phyloP scores from a whole-genome alignment of 1,284 basidiomycete species.

The Trametes sp. region DNA sequence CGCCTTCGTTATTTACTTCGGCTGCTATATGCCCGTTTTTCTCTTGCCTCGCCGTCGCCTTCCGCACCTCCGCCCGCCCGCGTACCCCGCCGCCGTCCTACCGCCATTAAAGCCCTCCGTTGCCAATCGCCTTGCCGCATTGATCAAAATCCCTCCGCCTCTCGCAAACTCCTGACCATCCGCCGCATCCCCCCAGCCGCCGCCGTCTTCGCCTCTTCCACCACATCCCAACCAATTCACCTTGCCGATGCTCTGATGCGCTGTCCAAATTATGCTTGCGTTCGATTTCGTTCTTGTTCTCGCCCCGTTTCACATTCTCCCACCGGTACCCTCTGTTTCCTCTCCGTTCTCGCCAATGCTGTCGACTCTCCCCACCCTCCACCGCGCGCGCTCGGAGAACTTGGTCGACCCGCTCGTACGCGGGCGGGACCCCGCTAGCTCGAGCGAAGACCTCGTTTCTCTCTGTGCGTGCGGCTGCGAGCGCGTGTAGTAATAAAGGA shows the following conservation, averaged over 20 bases:
- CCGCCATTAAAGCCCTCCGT: too few species aligned
- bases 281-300: background rate
- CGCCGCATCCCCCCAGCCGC: background rate
- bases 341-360: background rate
- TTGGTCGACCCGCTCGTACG: conserved; percentile 17
- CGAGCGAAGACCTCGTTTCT: conserved; percentile 11
- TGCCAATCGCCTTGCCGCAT: background rate
- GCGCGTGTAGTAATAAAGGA: background rate
- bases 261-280: conserved; percentile 11
- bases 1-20: background rate
- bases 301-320: background rate
- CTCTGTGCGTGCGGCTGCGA: background rate
- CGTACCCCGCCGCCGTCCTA: background rate
- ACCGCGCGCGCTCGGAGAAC: background rate
- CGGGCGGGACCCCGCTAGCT: conserved; percentile 12
- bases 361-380: background rate
- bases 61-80: background rate
- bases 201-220: background rate
- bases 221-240: background rate
- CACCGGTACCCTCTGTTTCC: background rate
- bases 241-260: conserved; percentile 9
- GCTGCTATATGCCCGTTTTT: background rate
- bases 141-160: background rate
- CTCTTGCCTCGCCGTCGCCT: background rate
- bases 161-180: background rate